These are phyloP conservation scores for Zygosaccharomyces kombuchaensis DNA, from an alignment of 805 yeast species.

Conservation along the genomic window DNA sequence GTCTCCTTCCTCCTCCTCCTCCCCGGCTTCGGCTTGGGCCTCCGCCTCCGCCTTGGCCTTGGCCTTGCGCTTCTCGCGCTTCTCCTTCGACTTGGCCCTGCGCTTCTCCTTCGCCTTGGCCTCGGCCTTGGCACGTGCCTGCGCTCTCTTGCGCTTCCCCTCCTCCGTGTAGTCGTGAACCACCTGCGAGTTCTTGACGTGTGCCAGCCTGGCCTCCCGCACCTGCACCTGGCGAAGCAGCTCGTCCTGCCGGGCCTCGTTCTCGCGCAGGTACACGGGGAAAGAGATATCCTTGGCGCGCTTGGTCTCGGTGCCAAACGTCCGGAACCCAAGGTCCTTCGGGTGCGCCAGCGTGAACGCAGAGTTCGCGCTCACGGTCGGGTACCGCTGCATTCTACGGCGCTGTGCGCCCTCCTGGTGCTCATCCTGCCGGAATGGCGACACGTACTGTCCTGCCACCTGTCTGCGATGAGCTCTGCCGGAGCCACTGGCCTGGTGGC, in stretches of 20 bases:
- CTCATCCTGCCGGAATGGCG: slow-evolving; percentile 20
- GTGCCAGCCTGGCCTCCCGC: slow-evolving; percentile 23
- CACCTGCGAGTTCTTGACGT: slow-evolving; percentile 25
- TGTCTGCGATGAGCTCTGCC: not conserved
- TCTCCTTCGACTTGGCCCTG: not conserved
- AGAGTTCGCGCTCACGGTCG: slow-evolving; percentile 31
- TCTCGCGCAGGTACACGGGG: slow-evolving; percentile 26
- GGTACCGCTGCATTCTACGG: slow-evolving; percentile 20
- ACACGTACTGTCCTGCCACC: slow-evolving; percentile 12
- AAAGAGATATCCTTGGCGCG: slow-evolving; percentile 32
- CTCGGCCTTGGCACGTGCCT: not conserved
- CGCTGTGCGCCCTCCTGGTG: slow-evolving; percentile 16
- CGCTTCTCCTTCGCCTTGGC: not conserved
- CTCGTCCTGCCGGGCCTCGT: slow-evolving; percentile 26
- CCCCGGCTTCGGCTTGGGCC: not conserved
- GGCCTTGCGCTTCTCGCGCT: not conserved
- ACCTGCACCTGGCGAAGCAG: slow-evolving; percentile 19
- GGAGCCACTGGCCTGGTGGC: slow-evolving; percentile 1
- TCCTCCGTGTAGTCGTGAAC: slow-evolving; percentile 9
- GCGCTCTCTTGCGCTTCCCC: slow-evolving; percentile 1
- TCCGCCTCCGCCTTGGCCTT: not conserved
- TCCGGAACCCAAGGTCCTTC: slow-evolving; percentile 28
- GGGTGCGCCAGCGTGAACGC: slow-evolving; percentile 18
- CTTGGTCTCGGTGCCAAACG: slow-evolving; percentile 15
- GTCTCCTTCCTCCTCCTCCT: not conserved